phyloP scores from a whole-genome alignment of 805 yeast species.

The Kazachstania kunashirensis region DNA sequence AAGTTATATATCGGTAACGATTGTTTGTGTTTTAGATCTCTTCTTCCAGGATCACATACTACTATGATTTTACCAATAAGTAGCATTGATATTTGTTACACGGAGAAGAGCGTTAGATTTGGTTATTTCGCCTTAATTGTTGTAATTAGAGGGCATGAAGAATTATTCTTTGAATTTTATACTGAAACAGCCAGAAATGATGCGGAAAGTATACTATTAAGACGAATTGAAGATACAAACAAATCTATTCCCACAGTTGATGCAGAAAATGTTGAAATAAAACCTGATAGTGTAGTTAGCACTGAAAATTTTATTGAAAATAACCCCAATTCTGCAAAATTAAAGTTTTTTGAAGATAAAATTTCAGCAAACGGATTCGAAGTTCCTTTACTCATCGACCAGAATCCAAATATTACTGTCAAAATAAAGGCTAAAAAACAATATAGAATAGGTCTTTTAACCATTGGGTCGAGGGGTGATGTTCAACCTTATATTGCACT shows the following conservation, averaged over 20 bases:
- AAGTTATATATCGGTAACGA: slow-evolving; percentile 63
- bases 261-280: neutral
- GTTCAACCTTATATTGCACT: slow-evolving; percentile 93
- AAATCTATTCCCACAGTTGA: neutral
- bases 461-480: slow-evolving; percentile 94
- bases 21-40: slow-evolving; percentile 69
- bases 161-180: slow-evolving; percentile 69
- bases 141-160: slow-evolving; percentile 65
- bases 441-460: slow-evolving; percentile 56
- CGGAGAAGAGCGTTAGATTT: slow-evolving; percentile 59
- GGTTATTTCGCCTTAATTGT: slow-evolving; percentile 64
- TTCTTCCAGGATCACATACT: slow-evolving; percentile 68
- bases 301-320: slow-evolving; percentile 8
- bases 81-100: slow-evolving; percentile 61
- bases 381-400: slow-evolving; percentile 61
- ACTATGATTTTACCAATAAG: slow-evolving; percentile 71
- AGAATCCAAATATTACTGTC: slow-evolving; percentile 45
- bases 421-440: slow-evolving; percentile 45
- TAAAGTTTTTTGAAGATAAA: slow-evolving; percentile 58
- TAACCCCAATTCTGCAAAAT: slow-evolving; percentile 42
- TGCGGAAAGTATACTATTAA: slow-evolving; percentile 46
- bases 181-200: slow-evolving; percentile 58
- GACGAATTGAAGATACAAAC: slow-evolving; percentile 35
- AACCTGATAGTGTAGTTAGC: neutral
- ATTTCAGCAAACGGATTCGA: slow-evolving; percentile 53